Base-by-base conservation (phyloP, 2,329 filamentous ascomycete species). In the Lachnellula subtilissima region DNA sequence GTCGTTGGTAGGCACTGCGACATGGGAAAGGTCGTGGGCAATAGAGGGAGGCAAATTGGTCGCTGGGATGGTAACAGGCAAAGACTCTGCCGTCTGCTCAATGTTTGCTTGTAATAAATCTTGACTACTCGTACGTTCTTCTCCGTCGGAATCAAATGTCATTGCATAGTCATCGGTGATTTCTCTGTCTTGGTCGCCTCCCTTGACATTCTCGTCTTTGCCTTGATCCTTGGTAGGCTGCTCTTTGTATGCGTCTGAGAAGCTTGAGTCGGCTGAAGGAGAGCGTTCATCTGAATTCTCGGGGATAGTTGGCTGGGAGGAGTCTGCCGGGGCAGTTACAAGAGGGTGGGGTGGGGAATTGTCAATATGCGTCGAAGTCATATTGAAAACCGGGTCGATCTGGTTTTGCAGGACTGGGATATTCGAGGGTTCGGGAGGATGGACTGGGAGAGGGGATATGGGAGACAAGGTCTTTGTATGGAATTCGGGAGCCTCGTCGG, bases 331-430 rank as follows among this genome's bases (percentile, higher is more conserved):
- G 14, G 57, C 56, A 48, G 59, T 50, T 55, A 58, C 58, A 52
- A 49, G 56, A 40, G 60, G 51, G 35, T 53, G 57, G 46, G 48
- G 49, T 19, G 69, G 59, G n/a, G 68, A 54, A 51, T 67, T 57
- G 68, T 70, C 67, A 76, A 80, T 75, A 70, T 83, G 82, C 60
- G 78, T 79, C 53, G 83, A 77, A 54, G 83, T 83, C 70, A 87
- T 84, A 73, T 86, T 85, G 76, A 88, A 87, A 64, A 81, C 75
- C 53, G 84, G 83, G 73, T 89, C 85, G 81, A 84, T 89, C 74
- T 88, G 85, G 69, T 86, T 84, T 69, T 85, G 80, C 67, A 89
- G 76, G 53, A 89, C 81, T 56, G 86, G 84, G 57, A 89, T 87
- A 64, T 83, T 86, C 64, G 83, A 79, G 52, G 85, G 84, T 71